Conservation (phyloP, 768 basidiomycete species). For the Baorangia bicolor region DNA sequence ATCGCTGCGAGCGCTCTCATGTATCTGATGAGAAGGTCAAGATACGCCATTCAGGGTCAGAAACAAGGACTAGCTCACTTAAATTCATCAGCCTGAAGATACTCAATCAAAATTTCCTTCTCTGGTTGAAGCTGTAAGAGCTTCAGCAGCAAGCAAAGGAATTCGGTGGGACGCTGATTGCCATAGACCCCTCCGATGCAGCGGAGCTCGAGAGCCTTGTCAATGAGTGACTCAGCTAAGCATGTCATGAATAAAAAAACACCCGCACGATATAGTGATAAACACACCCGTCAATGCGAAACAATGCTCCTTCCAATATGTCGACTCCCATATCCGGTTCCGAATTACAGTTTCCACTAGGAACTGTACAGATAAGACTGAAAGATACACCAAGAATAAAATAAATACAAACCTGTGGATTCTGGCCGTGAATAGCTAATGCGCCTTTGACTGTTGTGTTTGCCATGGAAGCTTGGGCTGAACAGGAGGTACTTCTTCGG, state of each 20-base stretch:
- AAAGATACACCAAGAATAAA: background rate
- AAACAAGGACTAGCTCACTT: conserved; percentile 60
- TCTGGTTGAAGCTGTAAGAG: conserved; percentile 96
- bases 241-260: background rate
- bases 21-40: conserved; percentile 55
- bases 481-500: background rate
- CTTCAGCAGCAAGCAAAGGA: conserved; percentile 89
- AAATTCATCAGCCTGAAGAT: conserved; percentile 95
- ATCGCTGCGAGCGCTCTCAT: conserved; percentile 89
- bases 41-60: background rate
- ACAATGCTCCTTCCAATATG: conserved; percentile 98
- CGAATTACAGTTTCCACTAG: conserved; percentile 96
- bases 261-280: background rate
- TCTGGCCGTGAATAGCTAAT: conserved; percentile 90
- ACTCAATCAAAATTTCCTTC: conserved; percentile 95
- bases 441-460: conserved; percentile 91
- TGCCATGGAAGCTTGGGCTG: conserved; percentile 55
- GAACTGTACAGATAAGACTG: conserved; percentile 50
- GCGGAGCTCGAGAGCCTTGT: conserved; percentile 82
- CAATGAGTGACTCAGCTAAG: conserved; percentile 88
- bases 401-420: conserved; percentile 75
- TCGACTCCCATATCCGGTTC: conserved; percentile 91
- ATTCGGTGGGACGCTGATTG: conserved; percentile 93
- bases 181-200: conserved; percentile 92
- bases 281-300: conserved; percentile 88